Evolutionary conservation across 768 basidiomycete genomes (phyloP), one percentile per base, ranked within the genome.

Genomic region (Rhodotorula graminis): DNA sequence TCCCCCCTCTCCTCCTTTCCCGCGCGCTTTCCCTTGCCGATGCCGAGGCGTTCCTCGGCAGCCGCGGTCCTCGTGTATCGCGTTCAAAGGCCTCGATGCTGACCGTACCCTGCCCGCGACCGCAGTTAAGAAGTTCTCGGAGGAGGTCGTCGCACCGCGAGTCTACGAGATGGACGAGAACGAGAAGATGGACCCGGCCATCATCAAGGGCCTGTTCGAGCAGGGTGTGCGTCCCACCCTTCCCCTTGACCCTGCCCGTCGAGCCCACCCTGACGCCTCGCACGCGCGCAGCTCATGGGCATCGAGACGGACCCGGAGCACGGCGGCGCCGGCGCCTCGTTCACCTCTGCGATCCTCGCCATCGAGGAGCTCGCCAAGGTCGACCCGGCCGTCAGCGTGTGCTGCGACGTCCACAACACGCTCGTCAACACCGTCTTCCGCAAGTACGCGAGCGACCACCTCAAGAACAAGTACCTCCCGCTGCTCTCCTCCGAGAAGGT

Each of bases 351-450:
- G 29, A 92, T 99, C 77, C 93, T 99, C 77, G 91, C 89, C 31
- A 93, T 99, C 58, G 96, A 99, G 78, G 96, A 99, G 80, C 89
- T 99, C 42, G 95, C 96, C 47, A 93, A 91, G 79, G 84, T 97
- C 50, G 96, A 99, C 80, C 92, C 96, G 0, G 91, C 91, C 7
- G 95, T 99, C 25, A 96, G 94, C 9, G 96, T 98, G 40, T 83
- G 95, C 81, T 94, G 92, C 76, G 96, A 99, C 79, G 96, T 99
- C 9, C 96, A 99, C 85, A 98, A 98, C 81, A 99, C 96, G 21
- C 88, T 99, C 52, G 92, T 97, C 75, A 95, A 97, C 83, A 96
- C 95, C 49, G 89, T 98, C 76, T 81, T 98, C 77, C 87, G 95
- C 69, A 87, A 87, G 77, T 90, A 96, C 78, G 95, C 88, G 3